A percentile compares a stretch with the other conserved stretches of the same genome.
phyloP scores from a whole-genome alignment of 441 rosid genomes.

The Sinapis alba region DNA sequence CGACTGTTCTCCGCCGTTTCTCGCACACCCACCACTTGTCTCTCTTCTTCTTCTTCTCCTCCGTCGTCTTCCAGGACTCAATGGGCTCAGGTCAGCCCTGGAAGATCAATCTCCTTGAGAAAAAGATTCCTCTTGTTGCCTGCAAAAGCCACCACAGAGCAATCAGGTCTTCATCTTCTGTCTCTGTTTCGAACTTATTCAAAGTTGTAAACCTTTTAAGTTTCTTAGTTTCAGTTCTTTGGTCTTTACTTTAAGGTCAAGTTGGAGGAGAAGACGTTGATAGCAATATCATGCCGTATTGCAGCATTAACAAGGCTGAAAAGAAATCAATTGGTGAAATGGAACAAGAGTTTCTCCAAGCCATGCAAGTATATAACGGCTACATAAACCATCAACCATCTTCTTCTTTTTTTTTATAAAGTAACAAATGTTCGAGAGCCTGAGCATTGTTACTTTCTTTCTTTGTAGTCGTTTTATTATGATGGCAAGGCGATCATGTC shows the following conservation, averaged over 20 bases:
- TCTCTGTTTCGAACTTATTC: not conserved
- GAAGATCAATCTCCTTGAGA: slow-evolving; percentile 48
- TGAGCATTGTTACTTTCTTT: not conserved
- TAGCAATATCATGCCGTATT: slow-evolving; percentile 72
- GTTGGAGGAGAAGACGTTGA: slow-evolving; percentile 58
- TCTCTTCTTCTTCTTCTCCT: slow-evolving; percentile 36
- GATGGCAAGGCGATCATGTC: slow-evolving; percentile 96
- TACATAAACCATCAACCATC: not conserved
- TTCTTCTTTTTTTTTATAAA: not conserved
- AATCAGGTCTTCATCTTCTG: slow-evolving; percentile 51
- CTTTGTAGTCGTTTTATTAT: slow-evolving; percentile 80
- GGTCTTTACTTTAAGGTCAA: slow-evolving; percentile 49
- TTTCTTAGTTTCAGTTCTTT: not conserved
- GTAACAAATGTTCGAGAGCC: not conserved
- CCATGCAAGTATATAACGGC: slow-evolving; percentile 63
- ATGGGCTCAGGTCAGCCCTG: slow-evolving; percentile 41
- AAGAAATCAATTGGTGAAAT: slow-evolving; percentile 86
- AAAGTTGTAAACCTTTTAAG: slow-evolving; percentile 8
- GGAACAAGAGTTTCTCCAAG: slow-evolving; percentile 96
- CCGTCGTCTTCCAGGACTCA: slow-evolving; percentile 34
- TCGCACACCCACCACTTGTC: slow-evolving; percentile 48
- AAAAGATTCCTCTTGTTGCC: slow-evolving; percentile 53
- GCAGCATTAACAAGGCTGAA: slow-evolving; percentile 80
- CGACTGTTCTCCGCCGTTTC: slow-evolving; percentile 58
- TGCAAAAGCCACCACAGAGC: slow-evolving; percentile 74